Base-by-base conservation (phyloP, 2,329 filamentous ascomycete genomes). In the Apiospora saccharicola region DNA sequence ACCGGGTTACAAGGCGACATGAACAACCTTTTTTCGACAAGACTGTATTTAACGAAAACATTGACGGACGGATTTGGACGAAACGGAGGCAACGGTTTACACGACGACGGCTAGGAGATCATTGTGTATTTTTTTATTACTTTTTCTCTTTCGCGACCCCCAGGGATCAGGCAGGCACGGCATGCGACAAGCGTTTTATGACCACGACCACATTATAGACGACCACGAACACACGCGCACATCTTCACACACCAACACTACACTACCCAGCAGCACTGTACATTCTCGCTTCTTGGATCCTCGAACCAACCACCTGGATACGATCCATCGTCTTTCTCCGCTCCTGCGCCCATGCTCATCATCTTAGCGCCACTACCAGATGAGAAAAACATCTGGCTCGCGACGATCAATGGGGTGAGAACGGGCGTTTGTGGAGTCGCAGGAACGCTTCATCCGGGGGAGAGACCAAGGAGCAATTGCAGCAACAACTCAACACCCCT, bases 161-260 rank as follows among this genome's bases (percentile, higher is more conserved):
- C 30, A 41, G 34, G 57, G 19, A 41, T 64, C 30, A 37, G 51
- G 57, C 57, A 64, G 30, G 57, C 57, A 64, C 57, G 57, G 57
- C 57, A 64, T 64, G 57, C 57, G 34, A 64, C 34, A 64, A 64
- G 57, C 57, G 57, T 64, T 64, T 61, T 61, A 61, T 61, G 53
- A 61, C 53, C 53, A 64, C 57, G 57, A 64, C 57, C 57, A 64
- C 57, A 64, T 41, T 64, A 64, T 64, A 64, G 57, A 64, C 57
- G 57, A 64, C 57, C 22, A 64, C 57, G 57, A 64, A 64, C 57
- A 64, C 34, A 41, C 34, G 34, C 34, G 41, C 53, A 61, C 53
- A 41, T 30, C 51, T 34, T 49, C 46, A 51, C 49, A 51, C 49
- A 24, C 47, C 7, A n/a, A 64, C 57, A 41, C 53, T 7, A 57